Base-by-base conservation (phyloP, 176 grass and related monocot species). In the Metroxylon sagu region DNA sequence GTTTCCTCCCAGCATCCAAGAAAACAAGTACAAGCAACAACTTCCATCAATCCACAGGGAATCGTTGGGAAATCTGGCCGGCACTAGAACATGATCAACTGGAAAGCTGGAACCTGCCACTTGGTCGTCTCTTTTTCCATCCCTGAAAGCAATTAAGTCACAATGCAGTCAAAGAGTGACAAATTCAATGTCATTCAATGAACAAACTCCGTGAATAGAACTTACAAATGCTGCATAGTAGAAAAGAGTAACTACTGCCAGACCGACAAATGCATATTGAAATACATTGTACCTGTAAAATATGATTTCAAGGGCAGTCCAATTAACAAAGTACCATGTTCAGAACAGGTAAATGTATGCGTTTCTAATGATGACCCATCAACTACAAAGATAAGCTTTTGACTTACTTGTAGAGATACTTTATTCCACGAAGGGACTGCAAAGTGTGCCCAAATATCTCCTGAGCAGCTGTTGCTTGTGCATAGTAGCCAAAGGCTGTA, bases 401-500 rank as follows among this genome's bases (percentile, higher is more conserved):
- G 10, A 43, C 84, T 86, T 62, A 98, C 94, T 93, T 98, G 88
- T 98, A 98, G 21, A 98, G 84, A 60, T 98, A 98, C 57, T 98
- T 98, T 48, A 98, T 98, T 89, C 94, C 94, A 25, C 85, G 84
- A 26, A 98, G 74, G 63, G 94, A 93, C 72, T 89, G 71, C 62
- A 98, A 48, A 14, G 94, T 98, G 74, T 98, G 88, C 29, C 85
- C 94, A 70, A 98, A 98, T 54, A 98, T 98, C 67, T 98, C 94
- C 77, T 98, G 88, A 61, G 94, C 94, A 57, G 94, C 94, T 62
- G 94, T 98, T 68, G 94, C 94, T 93, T 89, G 94, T 52, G 94
- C 77, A 68, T 98, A 98, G 65, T 98, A 92, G 48, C 79, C 94
- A 66, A 98, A 98, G 57, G 94, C 94, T 16, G 94, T 98, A 59